Evolutionary conservation across 2,329 filamentous ascomycete genomes (phyloP).

Genomic region (Cladobotryum protrusum): DNA sequence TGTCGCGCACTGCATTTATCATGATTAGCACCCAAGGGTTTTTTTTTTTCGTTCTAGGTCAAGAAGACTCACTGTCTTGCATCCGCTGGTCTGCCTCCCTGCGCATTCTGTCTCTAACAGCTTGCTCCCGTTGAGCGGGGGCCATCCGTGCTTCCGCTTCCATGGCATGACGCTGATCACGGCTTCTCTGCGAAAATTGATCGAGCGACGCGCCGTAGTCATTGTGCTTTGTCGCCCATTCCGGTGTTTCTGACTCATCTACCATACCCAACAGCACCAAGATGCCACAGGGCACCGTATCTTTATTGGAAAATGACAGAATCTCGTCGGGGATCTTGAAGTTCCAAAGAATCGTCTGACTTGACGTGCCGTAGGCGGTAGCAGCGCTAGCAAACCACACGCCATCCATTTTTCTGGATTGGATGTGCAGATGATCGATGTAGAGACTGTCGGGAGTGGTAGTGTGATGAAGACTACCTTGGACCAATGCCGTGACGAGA

Average conservation of each 20-base stretch:
- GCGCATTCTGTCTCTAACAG: constrained; percentile 34
- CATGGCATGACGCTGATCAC: constrained; percentile 37
- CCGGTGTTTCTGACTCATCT: constrained; percentile 45
- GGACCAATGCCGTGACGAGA: constrained; percentile 38
- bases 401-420: constrained; percentile 30
- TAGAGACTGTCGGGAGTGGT: constrained; percentile 33
- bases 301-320: constrained; percentile 42
- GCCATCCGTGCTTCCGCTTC: constrained; percentile 39
- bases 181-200: constrained; percentile 26
- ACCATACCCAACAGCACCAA: constrained; percentile 49
- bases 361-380: constrained; percentile 49
- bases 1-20: constrained; percentile 34
- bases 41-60: background rate
- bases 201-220: constrained; percentile 28
- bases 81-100: constrained; percentile 39
- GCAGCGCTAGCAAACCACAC: constrained; percentile 52
- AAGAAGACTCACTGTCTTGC: constrained; percentile 36
- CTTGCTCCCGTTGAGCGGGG: constrained; percentile 35
- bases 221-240: constrained; percentile 44
- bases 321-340: constrained; percentile 51
- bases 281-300: constrained; percentile 53
- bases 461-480: constrained; percentile 25
- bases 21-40: constrained; percentile 3
- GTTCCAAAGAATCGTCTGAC: constrained; percentile 53
- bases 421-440: constrained; percentile 41